Evolutionary conservation across 371 early-diverging fungal species (phyloP).

Genomic region (Umbelopsis sp.): DNA sequence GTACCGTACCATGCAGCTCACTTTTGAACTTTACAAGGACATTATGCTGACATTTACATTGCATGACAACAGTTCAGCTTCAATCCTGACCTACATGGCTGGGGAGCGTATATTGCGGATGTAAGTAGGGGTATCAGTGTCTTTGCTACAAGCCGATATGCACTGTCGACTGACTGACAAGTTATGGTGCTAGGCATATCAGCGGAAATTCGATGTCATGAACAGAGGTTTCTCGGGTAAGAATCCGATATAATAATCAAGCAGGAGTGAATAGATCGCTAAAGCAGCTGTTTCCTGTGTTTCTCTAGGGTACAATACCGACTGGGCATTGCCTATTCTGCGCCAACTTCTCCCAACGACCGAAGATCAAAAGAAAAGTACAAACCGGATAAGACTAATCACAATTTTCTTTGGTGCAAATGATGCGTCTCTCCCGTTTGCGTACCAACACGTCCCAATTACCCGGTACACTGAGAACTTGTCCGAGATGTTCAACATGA

Average conservation of each 20-base stretch:
- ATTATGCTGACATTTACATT: neutral
- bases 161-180: too few relatives aligned
- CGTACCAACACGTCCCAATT: constrained; percentile 70
- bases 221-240: constrained; percentile 81
- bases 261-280: neutral
- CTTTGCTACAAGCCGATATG: neutral
- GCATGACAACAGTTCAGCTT: constrained; percentile 54
- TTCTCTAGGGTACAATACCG: constrained; percentile 71
- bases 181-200: constrained; percentile 48
- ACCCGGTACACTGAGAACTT: constrained; percentile 64
- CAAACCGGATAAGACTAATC: constrained; percentile 56
- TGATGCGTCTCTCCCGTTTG: constrained; percentile 66
- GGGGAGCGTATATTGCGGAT: constrained; percentile 68
- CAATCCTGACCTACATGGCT: constrained; percentile 66
- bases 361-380: constrained; percentile 32
- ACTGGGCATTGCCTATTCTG: constrained; percentile 66
- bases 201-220: constrained; percentile 75
- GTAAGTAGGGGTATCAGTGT: constrained; percentile 26
- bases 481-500: constrained; percentile 49
- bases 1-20: constrained; percentile 27
- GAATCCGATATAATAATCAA: neutral
- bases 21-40: too few relatives aligned
- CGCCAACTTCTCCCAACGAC: constrained; percentile 55
- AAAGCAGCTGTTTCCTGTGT: constrained; percentile 10
- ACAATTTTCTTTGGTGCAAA: constrained; percentile 87